A percentile compares a stretch with the other conserved stretches of the same genome.
phyloP scores from a whole-genome alignment of 176 grass and related monocot genomes.

The Eragrostis nindensis region DNA sequence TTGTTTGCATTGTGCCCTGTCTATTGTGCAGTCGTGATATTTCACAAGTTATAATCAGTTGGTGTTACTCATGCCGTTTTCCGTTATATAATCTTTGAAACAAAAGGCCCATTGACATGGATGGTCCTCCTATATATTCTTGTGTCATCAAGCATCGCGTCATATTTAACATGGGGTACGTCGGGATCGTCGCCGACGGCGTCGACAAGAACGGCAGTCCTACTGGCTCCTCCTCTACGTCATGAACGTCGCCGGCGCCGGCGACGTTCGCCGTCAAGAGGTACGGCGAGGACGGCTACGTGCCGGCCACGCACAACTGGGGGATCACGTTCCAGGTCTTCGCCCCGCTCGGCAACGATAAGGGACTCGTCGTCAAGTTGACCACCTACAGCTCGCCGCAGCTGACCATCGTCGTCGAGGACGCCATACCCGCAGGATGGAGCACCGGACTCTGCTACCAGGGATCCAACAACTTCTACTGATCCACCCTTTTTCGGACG shows the following conservation, averaged over 20 bases:
- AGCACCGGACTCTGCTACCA: constrained; percentile 57
- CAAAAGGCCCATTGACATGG: no score
- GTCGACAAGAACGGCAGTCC: no score
- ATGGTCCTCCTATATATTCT: no score
- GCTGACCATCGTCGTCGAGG: constrained; percentile 43
- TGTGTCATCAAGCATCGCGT: no score
- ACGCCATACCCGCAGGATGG: constrained; percentile 60
- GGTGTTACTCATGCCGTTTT: no score
- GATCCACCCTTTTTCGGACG: neutral
- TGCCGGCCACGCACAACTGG: constrained; percentile 60
- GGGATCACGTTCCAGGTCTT: constrained; percentile 64
- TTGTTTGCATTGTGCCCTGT: no score
- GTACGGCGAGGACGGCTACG: neutral
- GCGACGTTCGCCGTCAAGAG: constrained; percentile 61
- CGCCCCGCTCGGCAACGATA: neutral
- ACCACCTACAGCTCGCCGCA: constrained; percentile 36
- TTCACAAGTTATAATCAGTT: no score
- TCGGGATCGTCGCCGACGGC: no score
- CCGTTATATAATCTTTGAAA: no score
- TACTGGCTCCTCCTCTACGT: constrained; percentile 67
- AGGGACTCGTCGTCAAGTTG: constrained; percentile 50
- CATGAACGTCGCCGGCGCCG: constrained; percentile 59
- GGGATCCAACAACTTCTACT: constrained; percentile 61
- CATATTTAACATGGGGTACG: no score
- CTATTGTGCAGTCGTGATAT: no score